A percentile compares a stretch with the other conserved stretches of the same genome.
These are phyloP conservation scores for Cryphonectria parasitica DNA, from an alignment of 2,329 filamentous ascomycete genomes.

Conservation along the genomic window DNA sequence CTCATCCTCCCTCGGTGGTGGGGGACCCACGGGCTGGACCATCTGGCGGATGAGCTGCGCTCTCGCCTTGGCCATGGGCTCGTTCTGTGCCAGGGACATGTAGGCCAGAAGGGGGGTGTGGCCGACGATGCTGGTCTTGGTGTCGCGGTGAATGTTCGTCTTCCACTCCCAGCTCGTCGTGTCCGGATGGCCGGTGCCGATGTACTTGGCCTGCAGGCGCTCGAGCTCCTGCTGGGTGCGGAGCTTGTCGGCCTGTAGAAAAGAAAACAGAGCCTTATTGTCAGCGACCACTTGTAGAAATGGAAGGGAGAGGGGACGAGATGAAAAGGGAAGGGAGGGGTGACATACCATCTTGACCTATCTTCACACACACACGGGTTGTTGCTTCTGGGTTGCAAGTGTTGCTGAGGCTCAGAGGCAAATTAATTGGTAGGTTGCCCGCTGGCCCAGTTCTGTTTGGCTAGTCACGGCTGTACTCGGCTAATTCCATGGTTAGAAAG, in stretches of 20 bases:
- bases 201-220: conserved; percentile 90
- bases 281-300: neutral
- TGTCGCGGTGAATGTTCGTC: conserved; percentile 93
- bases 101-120: conserved; percentile 88
- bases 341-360: conserved; percentile 22
- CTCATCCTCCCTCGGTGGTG: conserved; percentile 59
- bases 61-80: conserved; percentile 78
- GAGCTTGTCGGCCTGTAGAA: conserved; percentile 84
- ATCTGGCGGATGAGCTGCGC: conserved; percentile 81
- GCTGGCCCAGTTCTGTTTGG: neutral
- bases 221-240: conserved; percentile 98
- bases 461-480: neutral
- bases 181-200: conserved; percentile 95
- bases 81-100: conserved; percentile 87
- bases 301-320: too few species aligned
- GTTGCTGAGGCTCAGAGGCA: neutral
- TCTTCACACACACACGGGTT: neutral
- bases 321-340: neutral
- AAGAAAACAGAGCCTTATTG: neutral
- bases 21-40: conserved; percentile 64
- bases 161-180: conserved; percentile 98
- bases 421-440: neutral
- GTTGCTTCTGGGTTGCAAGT: conserved; percentile 10
- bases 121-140: conserved; percentile 84
- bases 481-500: neutral